Evolutionary conservation across 306 rosid genomes (phyloP), one percentile per base, ranked within the genome.

Genomic region (Cucumis cinereus): DNA sequence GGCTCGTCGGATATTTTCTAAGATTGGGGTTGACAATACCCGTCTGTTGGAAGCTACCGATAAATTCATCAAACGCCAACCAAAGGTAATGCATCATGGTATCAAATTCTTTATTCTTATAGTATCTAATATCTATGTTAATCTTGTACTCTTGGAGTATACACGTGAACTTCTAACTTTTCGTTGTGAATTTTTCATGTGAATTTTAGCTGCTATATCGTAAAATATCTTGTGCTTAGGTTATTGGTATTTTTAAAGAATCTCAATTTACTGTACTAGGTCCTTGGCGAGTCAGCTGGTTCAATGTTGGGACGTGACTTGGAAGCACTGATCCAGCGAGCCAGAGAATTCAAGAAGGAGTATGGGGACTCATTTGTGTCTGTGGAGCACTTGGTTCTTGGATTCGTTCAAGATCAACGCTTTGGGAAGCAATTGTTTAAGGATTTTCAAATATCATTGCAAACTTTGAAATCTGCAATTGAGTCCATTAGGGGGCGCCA

Each of bases 351-450:
- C 83, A 94, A 92, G 86, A 94, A 90, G 83, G 95, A 90, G 75
- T 92, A 90, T 82, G 96, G 93, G 57, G 99, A 94, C 63, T 94
- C 99, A 49, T 94, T 87, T 85, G 93, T 94, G 77, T 94, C 99
- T 41, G 99, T 94, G 59, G 99, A 94, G 82, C 99, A 94, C 77
- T 80, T 94, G 87, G 93, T 92, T 89, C 99, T 94, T 78, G 96
- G 96, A 82, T 94, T 89, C 61, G 23, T 78, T 5, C 86, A 90
- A 78, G 99, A 94, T 84, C 88, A 84, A 77, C 86, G 99, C 52
- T 94, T 94, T 76, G 99, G 97, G 81, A 92, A 86, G 85, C 91
- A 82, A 77, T 67, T 94, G 82, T 90, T 89, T 74, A 86, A 84
- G 78, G 99, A 94, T 76, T 94, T 92, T 80, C 90, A 94, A 82